Evolutionary conservation across 345 rosid genomes (phyloP).

Genomic region (Trapa bicornis): DNA sequence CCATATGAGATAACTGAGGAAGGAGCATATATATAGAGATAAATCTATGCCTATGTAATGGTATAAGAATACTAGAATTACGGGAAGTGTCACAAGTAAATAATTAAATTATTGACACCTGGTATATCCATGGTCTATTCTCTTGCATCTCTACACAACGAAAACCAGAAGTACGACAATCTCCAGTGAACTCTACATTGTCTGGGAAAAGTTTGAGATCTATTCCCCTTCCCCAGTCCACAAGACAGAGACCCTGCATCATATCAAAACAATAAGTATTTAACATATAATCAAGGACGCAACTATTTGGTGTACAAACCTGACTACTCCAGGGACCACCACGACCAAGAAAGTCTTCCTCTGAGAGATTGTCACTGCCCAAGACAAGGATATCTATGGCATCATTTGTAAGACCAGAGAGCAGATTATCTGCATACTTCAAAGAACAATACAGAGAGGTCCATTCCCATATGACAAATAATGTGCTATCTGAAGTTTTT

Average conservation of each 20-base stretch:
- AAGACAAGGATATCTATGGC: neutral
- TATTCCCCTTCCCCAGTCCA: conserved; percentile 95
- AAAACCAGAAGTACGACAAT: conserved; percentile 86
- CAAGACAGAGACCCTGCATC: conserved; percentile 82
- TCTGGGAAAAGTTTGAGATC: conserved; percentile 68
- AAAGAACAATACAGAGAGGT: neutral
- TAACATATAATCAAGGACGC: neutral
- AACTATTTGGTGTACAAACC: conserved; percentile 26
- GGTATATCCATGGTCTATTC: conserved; percentile 83
- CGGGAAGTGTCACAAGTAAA: neutral
- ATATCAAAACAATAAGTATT: neutral
- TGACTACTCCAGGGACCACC: conserved; percentile 64
- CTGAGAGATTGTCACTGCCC: conserved; percentile 50
- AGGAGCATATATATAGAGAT: conserved; percentile 2
- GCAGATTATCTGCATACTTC: neutral
- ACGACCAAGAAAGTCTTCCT: conserved; percentile 37
- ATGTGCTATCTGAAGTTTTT: neutral
- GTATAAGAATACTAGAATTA: neutral
- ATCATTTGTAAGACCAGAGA: neutral
- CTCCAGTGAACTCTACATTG: conserved; percentile 48
- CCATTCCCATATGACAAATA: neutral
- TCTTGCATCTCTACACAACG: conserved; percentile 84
- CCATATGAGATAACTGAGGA: too few relatives aligned
- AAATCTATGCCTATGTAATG: neutral
- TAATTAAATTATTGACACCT: conserved; percentile 30